Conservation (phyloP, 176 grass and related monocot species). For the Aegilops bicornis region DNA sequence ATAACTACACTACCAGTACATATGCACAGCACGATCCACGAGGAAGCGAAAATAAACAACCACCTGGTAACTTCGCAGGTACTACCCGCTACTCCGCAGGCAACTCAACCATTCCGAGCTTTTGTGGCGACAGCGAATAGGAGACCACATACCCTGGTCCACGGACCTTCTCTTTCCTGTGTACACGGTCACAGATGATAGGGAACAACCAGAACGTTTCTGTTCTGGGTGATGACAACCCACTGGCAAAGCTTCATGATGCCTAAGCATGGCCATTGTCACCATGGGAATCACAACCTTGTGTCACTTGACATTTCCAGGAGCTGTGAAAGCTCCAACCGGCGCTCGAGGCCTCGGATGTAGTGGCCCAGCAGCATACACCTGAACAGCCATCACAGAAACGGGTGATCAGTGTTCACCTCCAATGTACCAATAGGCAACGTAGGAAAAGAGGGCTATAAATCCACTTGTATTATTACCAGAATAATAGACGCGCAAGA, state of each 20-base stretch:
- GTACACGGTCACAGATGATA: background rate
- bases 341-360: conserved; percentile 73
- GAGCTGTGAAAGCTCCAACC: conserved; percentile 63
- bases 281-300: conserved; percentile 21
- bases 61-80: background rate
- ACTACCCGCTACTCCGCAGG: background rate
- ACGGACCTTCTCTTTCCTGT: background rate
- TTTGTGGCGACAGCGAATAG: background rate
- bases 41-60: background rate
- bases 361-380: conserved; percentile 94
- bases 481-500: conserved; percentile 89
- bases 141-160: background rate
- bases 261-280: conserved; percentile 32
- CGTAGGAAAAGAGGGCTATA: background rate
- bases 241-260: background rate
- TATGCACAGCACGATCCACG: conserved; percentile 3
- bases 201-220: background rate
- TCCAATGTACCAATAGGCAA: background rate
- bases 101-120: background rate
- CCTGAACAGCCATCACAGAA: conserved; percentile 36
- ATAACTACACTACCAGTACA: background rate
- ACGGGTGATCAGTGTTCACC: background rate
- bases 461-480: conserved; percentile 51
- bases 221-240: background rate
- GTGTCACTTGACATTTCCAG: conserved; percentile 33